Percentiles rank a stretch among this genome's conserved stretches.
Conservation (phyloP, 805 yeast genomes). For the Diddensiella caesifluorescens region DNA sequence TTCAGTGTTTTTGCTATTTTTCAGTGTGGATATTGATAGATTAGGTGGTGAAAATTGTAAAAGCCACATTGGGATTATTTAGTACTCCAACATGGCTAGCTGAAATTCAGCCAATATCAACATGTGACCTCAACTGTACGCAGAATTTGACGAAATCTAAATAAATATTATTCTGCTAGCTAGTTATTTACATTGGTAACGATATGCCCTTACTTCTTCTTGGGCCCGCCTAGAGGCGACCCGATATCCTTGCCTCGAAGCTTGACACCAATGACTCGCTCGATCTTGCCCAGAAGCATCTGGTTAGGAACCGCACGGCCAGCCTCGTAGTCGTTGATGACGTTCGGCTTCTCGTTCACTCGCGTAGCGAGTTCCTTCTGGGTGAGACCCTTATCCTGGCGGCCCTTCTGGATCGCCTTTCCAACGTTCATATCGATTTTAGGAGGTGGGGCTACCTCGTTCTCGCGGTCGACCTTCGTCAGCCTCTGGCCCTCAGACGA, state of each 20-base stretch:
- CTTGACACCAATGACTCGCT: constrained; percentile 89
- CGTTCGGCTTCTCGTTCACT: constrained; percentile 91
- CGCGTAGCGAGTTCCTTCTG: constrained; percentile 97
- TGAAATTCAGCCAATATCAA: no score
- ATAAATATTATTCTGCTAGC: no score
- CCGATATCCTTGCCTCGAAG: constrained; percentile 96
- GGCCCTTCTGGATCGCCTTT: constrained; percentile 74
- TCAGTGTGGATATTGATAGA: no score
- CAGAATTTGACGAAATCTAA: no score
- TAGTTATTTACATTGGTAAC: no score
- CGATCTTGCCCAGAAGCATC: constrained; percentile 86
- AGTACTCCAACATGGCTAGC: no score
- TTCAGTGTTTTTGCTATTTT: no score
- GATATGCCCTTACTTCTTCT: constrained; percentile 33
- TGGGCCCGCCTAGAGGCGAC: constrained; percentile 58
- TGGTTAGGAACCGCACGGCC: constrained; percentile 97
- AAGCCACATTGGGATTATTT: no score
- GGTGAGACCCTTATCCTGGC: constrained; percentile 82
- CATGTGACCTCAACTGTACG: no score
- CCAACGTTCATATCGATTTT: constrained; percentile 83
- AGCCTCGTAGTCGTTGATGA: constrained; percentile 93
- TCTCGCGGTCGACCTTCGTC: constrained; percentile 87
- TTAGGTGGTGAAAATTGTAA: no score
- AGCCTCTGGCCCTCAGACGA: constrained; percentile 92
- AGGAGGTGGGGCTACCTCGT: constrained; percentile 88